These are phyloP conservation scores for Dissoconium aciculare DNA, from an alignment of 2,329 filamentous ascomycete species.

Conservation along the genomic window DNA sequence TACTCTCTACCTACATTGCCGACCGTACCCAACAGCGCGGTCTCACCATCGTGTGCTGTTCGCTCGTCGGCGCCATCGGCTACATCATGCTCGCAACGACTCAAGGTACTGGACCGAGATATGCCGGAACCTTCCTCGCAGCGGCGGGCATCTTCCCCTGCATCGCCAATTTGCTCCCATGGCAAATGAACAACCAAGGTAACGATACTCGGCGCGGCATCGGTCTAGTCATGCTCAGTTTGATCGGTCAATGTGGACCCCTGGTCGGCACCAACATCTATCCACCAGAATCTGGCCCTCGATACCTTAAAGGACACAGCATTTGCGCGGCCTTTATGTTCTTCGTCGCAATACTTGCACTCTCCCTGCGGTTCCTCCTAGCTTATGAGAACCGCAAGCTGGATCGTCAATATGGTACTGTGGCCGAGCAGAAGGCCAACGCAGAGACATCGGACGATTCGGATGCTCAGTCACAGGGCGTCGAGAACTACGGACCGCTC, in stretches of 20 bases:
- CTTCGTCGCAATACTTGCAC: conserved; percentile 40
- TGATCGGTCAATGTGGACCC: conserved; percentile 15
- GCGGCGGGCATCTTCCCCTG: conserved; percentile 24
- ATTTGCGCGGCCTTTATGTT: conserved; percentile 48
- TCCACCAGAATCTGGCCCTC: background rate
- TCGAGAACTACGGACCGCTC: conserved; percentile 20
- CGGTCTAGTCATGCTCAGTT: conserved; percentile 22
- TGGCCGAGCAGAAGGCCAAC: conserved; percentile 12
- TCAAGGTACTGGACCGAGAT: conserved; percentile 19
- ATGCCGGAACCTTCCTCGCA: conserved; percentile 24
- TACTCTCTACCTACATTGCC: conserved; percentile 3
- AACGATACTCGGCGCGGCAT: conserved; percentile 25
- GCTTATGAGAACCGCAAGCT: conserved; percentile 45
- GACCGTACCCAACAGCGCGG: conserved; percentile 2
- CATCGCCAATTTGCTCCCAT: conserved; percentile 22
- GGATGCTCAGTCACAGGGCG: conserved; percentile 5
- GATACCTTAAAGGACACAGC: conserved; percentile 38
- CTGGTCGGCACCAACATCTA: background rate
- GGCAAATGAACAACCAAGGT: conserved; percentile 24
- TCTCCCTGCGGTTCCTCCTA: conserved; percentile 39
- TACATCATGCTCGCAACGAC: conserved; percentile 25
- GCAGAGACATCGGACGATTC: conserved; percentile 4
- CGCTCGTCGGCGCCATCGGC: conserved; percentile 21
- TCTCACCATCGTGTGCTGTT: conserved; percentile 18
- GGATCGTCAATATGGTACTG: conserved; percentile 32